Conservation (phyloP, 139 green algal species). For the Tetradesmus lagerheimii region DNA sequence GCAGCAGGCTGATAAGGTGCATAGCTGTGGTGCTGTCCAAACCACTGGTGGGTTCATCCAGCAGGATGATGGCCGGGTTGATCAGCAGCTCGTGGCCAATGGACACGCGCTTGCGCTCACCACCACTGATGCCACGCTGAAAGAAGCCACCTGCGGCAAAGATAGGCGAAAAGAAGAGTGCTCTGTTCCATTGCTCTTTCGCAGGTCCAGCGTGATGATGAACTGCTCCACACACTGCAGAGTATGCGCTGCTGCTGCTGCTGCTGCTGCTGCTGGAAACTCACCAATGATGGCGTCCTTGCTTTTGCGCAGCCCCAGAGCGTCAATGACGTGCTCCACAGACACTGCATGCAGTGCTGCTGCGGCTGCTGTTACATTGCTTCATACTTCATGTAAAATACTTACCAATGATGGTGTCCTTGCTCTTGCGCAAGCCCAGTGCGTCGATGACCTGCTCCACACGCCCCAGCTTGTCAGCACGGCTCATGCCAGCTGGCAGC, state of each 20-base stretch:
- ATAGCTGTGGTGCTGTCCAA: conserved; percentile 94
- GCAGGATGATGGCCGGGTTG: conserved; percentile 91
- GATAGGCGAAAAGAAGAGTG: not conserved
- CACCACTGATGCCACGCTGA: conserved; percentile 88
- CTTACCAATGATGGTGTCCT: conserved; percentile 92
- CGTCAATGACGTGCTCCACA: conserved; percentile 82
- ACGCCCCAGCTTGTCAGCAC: conserved; percentile 71
- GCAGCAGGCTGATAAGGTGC: conserved; percentile 79
- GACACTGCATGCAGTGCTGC: not conserved
- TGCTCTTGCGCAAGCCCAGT: conserved; percentile 81
- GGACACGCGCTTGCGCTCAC: conserved; percentile 95
- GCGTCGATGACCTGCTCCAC: conserved; percentile 80
- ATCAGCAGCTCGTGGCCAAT: conserved; percentile 93
- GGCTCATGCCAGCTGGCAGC: conserved; percentile 78
- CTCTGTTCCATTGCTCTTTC: conserved; percentile 81
- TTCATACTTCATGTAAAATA: conserved; percentile 49
- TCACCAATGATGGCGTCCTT: conserved; percentile 92
- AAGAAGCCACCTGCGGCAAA: conserved; percentile 73
- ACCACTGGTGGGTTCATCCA: conserved; percentile 78
- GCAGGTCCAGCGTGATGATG: conserved; percentile 78
- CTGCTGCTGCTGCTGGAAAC: not conserved
- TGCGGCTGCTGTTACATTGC: no score
- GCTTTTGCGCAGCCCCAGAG: conserved; percentile 81
- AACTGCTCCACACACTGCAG: conserved; percentile 77
- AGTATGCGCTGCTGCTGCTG: no score